phyloP scores from a whole-genome alignment of 768 basidiomycete species.

The Tricholoma hemisulphureum region DNA sequence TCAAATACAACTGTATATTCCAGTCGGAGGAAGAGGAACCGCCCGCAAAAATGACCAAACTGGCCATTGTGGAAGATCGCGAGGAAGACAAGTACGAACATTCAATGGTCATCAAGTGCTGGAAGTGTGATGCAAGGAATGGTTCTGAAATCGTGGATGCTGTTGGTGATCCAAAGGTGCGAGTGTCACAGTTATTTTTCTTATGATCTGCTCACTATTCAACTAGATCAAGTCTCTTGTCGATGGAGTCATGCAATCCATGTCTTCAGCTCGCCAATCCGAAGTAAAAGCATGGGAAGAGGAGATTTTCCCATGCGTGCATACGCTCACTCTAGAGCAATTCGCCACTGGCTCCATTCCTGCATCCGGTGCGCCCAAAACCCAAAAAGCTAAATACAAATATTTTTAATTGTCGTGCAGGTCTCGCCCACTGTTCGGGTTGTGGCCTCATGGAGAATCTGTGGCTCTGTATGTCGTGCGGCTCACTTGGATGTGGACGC shows the following conservation, averaged over 20 bases:
- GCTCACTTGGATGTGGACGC: slow-evolving; percentile 86
- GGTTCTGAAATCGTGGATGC: slow-evolving; percentile 48
- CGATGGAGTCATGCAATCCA: slow-evolving; percentile 70
- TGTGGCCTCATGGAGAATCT: slow-evolving; percentile 90
- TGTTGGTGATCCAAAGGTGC: slow-evolving; percentile 34
- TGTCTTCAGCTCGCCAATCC: slow-evolving; percentile 88
- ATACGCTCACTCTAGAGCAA: slow-evolving; percentile 53
- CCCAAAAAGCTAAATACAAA: neutral
- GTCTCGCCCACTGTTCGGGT: slow-evolving; percentile 74
- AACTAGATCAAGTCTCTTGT: slow-evolving; percentile 53
- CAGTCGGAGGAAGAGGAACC: slow-evolving; percentile 79
- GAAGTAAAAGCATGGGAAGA: slow-evolving; percentile 99
- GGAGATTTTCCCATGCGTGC: slow-evolving; percentile 85
- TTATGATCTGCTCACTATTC: neutral
- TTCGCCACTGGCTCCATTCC: slow-evolving; percentile 44
- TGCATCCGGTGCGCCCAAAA: slow-evolving; percentile 47
- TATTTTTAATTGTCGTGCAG: slow-evolving; percentile 35
- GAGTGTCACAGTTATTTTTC: neutral
- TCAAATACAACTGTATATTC: neutral
- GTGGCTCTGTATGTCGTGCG: slow-evolving; percentile 94
- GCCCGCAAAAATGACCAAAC: slow-evolving; percentile 83
- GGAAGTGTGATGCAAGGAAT: slow-evolving; percentile 58
- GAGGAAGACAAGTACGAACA: slow-evolving; percentile 89
- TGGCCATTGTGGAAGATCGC: slow-evolving; percentile 82
- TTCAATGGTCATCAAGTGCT: slow-evolving; percentile 66